Conservation (phyloP, 208 protist genomes). For the Borovskyia barvae region DNA sequence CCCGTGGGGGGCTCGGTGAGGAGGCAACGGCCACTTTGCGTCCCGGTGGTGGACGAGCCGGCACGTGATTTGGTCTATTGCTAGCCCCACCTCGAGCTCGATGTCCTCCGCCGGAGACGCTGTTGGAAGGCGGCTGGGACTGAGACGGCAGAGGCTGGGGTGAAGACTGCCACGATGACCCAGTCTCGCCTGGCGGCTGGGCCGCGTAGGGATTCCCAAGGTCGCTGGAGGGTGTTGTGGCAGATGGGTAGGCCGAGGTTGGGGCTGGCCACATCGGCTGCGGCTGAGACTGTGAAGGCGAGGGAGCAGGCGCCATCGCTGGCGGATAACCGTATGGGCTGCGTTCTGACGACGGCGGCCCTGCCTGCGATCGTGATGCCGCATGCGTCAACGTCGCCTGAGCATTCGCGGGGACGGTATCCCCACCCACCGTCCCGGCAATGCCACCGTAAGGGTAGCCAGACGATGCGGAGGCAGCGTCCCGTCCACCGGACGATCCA, state of each 20-base stretch:
- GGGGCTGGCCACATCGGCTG: neutral
- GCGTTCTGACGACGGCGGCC: conserved; percentile 4
- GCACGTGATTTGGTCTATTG: conserved; percentile 21
- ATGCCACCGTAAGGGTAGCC: conserved; percentile 24
- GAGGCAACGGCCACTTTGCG: conserved; percentile 46
- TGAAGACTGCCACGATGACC: no score
- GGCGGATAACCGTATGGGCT: conserved; percentile 15
- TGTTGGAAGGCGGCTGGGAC: neutral
- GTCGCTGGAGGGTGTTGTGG: neutral
- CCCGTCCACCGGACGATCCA: neutral
- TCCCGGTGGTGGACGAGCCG: conserved; percentile 35
- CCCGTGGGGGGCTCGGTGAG: conserved; percentile 57
- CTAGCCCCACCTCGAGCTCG: no score
- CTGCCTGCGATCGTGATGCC: conserved; percentile 1
- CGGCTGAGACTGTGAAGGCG: neutral
- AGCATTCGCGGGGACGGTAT: conserved; percentile 4
- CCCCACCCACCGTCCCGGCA: conserved; percentile 4
- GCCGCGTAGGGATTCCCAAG: conserved; percentile 2
- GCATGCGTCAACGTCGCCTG: conserved; percentile 12
- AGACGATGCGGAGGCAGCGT: conserved; percentile 6
- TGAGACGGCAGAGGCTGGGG: neutral
- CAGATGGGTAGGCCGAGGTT: neutral
- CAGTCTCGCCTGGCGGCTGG: no score
- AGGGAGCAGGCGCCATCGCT: neutral
- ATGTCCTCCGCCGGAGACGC: no score